These are phyloP conservation scores for Blastobotrys apis DNA, from an alignment of 1,139 yeast genomes.

Conservation along the genomic window DNA sequence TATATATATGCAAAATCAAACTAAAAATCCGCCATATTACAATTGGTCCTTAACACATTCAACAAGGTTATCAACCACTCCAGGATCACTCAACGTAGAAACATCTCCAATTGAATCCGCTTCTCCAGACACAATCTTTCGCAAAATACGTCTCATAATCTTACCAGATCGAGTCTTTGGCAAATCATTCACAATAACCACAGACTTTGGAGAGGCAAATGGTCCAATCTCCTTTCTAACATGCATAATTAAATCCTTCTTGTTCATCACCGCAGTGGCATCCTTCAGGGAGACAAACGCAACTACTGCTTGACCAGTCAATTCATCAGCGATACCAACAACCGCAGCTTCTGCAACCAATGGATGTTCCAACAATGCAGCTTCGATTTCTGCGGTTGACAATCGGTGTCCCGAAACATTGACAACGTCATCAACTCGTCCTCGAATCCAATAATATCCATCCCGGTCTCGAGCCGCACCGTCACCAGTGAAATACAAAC, in stretches of 20 bases:
- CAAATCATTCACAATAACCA: slow-evolving; percentile 80
- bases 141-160: slow-evolving; percentile 95
- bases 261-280: slow-evolving; percentile 53
- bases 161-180: slow-evolving; percentile 99
- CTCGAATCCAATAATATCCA: slow-evolving; percentile 97
- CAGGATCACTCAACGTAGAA: slow-evolving; percentile 85
- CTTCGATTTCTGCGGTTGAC: slow-evolving; percentile 96
- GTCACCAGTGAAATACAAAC: slow-evolving; percentile 96
- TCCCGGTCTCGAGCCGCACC: slow-evolving; percentile 98
- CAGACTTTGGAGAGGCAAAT: slow-evolving; percentile 94
- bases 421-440: slow-evolving; percentile 98
- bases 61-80: slow-evolving; percentile 74
- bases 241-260: slow-evolving; percentile 79
- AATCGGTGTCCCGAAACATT: slow-evolving; percentile 97
- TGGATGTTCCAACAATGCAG: slow-evolving; percentile 76
- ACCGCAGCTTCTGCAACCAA: slow-evolving; percentile 92
- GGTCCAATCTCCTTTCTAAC: slow-evolving; percentile 97
- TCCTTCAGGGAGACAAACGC: slow-evolving; percentile 87
- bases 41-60: slow-evolving; percentile 30
- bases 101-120: slow-evolving; percentile 92
- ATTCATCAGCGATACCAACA: slow-evolving; percentile 89
- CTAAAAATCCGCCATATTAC: not conserved
- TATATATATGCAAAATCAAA: not conserved
- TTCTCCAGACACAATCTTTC: slow-evolving; percentile 86
- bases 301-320: slow-evolving; percentile 96